Evolutionary conservation across 139 green algal genomes (phyloP).

Genomic region (Haematococcus lacustris): DNA sequence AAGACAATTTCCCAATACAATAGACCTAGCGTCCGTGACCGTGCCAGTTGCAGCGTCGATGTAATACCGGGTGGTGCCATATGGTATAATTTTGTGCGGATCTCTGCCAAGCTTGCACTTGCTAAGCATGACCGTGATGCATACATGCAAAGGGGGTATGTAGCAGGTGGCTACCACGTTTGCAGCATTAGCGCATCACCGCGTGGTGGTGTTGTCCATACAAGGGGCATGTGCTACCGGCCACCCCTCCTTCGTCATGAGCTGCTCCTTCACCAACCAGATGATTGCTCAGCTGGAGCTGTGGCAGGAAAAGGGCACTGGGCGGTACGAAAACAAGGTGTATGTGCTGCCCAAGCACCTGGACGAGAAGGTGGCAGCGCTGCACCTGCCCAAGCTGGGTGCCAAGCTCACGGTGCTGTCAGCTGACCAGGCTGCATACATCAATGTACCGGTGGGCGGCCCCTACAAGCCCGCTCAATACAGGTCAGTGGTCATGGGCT

Average conservation of each 20-base stretch:
- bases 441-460: constrained; percentile 87
- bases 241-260: constrained; percentile 99
- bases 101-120: too few relatives aligned
- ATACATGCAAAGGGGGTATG: too few relatives aligned
- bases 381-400: constrained; percentile 95
- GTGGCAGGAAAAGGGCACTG: constrained; percentile 91
- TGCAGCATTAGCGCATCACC: too few relatives aligned
- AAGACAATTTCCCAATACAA: too few relatives aligned
- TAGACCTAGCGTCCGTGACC: too few relatives aligned
- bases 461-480: constrained; percentile 98
- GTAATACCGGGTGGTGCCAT: too few relatives aligned
- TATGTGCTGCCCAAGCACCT: constrained; percentile 99
- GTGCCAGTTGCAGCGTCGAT: too few relatives aligned
- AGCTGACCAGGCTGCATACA: constrained; percentile 90
- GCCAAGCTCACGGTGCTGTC: constrained; percentile 92
- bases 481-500: too few relatives aligned
- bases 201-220: too few relatives aligned
- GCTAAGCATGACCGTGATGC: too few relatives aligned
- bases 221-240: constrained; percentile 99
- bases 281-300: constrained; percentile 99
- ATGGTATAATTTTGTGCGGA: too few relatives aligned
- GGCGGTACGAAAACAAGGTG: constrained; percentile 98
- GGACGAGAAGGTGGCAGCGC: constrained; percentile 96
- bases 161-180: too few relatives aligned
- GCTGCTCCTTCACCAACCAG: constrained; percentile 99